Conservation (phyloP, 148 eudicot genomes). For the Camellia granthamiana region DNA sequence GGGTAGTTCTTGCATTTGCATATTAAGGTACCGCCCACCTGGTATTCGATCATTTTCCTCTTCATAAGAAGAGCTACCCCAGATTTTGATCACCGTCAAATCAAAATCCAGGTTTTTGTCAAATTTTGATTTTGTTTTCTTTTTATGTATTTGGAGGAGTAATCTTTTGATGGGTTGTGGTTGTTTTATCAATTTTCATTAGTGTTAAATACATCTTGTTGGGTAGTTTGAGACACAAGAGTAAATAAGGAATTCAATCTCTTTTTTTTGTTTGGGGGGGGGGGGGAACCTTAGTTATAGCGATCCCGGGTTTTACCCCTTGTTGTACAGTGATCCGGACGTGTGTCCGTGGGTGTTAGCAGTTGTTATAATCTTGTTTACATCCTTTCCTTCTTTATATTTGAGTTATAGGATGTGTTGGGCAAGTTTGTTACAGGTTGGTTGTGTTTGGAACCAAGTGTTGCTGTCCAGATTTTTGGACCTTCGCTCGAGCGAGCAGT, state of each 20-base stretch:
- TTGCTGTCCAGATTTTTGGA: too few relatives aligned
- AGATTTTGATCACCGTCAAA: not conserved
- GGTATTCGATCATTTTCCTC: conserved; percentile 4
- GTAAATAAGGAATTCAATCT: not conserved
- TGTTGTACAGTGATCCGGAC: too few relatives aligned
- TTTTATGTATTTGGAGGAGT: not conserved
- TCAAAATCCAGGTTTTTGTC: not conserved
- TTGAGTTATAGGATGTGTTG: too few relatives aligned
- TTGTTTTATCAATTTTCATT: not conserved
- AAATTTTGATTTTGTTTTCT: not conserved
- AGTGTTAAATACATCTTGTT: not conserved
- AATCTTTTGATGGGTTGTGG: not conserved
- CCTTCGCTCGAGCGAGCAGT: too few relatives aligned
- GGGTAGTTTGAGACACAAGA: not conserved
- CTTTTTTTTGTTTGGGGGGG: too few relatives aligned
- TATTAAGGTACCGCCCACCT: not conserved
- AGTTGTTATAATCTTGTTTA: too few relatives aligned
- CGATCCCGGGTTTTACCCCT: too few relatives aligned
- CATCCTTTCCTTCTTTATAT: too few relatives aligned
- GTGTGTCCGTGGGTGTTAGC: too few relatives aligned
- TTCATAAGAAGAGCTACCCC: not conserved
- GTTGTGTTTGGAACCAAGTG: too few relatives aligned
- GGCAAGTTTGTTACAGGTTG: too few relatives aligned
- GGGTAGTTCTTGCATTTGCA: not conserved
- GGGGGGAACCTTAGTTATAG: too few relatives aligned